phyloP scores from a whole-genome alignment of 805 yeast species.

The Metschnikowia cerradonensis region DNA sequence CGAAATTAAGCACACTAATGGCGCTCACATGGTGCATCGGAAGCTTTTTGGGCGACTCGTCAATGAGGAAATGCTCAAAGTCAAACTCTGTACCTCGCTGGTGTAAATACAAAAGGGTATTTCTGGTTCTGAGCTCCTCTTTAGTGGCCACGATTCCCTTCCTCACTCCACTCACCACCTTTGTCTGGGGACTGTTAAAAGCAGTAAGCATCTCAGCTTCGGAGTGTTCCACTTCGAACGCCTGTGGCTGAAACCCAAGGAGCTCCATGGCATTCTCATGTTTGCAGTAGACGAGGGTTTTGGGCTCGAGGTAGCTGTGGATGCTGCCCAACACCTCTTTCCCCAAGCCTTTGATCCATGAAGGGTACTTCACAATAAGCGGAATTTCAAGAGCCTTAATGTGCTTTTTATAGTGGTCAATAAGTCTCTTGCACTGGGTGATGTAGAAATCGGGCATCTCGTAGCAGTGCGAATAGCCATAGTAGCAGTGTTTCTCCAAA shows the following conservation, averaged over 20 bases:
- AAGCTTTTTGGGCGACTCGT: slow-evolving; percentile 9
- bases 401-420: slow-evolving; percentile 23
- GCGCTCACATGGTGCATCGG: slow-evolving; percentile 7
- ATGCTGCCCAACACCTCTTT: slow-evolving; percentile 55
- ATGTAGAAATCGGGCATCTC: slow-evolving; percentile 59
- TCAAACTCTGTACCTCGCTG: slow-evolving; percentile 15
- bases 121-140: slow-evolving; percentile 49
- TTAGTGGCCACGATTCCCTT: slow-evolving; percentile 40
- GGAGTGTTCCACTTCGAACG: slow-evolving; percentile 24
- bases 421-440: slow-evolving; percentile 37
- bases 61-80: slow-evolving; percentile 10
- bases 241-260: slow-evolving; percentile 19
- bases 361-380: slow-evolving; percentile 74
- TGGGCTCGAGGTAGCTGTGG: slow-evolving; percentile 45
- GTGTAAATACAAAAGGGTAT: slow-evolving; percentile 54
- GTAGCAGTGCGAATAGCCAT: slow-evolving; percentile 69
- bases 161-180: slow-evolving; percentile 12
- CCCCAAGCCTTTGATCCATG: slow-evolving; percentile 91
- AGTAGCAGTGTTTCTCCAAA: slow-evolving; percentile 28
- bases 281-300: slow-evolving; percentile 51
- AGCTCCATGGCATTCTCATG: slow-evolving; percentile 19
- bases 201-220: slow-evolving; percentile 14
- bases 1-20: slow-evolving; percentile 12
- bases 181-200: slow-evolving; percentile 2
- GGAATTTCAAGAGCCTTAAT: slow-evolving; percentile 25